Base-by-base conservation (phyloP, 768 basidiomycete genomes). In the Cystoderma amianthinum region DNA sequence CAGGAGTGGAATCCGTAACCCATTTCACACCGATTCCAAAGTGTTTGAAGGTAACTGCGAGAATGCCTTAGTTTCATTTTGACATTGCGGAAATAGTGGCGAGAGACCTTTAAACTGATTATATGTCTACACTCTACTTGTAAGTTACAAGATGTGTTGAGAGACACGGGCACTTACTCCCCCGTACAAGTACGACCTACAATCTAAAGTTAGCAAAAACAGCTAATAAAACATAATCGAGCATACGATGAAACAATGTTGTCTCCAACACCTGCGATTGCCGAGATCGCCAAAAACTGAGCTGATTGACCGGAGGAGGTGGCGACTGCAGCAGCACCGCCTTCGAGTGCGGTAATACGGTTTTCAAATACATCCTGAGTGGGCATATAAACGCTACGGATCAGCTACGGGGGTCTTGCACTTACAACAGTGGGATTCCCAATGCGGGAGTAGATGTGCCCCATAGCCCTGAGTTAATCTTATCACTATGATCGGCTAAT, bases 321-420 rank as follows among this genome's bases (percentile, higher is more conserved):
- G 2, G 86, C 86, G 2, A 90, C 71, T 4, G 87, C 87, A 1
- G 84, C 85, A 1, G 65, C 67, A 18, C 88, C 88, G 9, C 85
- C 83, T 57, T 91, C 88, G n/a, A 90, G 69, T 0, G 82, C 82
- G 3, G 84, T 80, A 19, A 89, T 80, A 5, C 87, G 78, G 42
- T 80, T 72, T 58, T 90, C 88, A 48, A 91, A 87, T 1, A 88
- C 82, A 42, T 80, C 81, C 83, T 85, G 48, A 9, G 34, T 25
- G 24, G 20, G 16, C 16, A 41, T 35, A 17, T n/a, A 7, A 21
- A 33, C 30, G 24, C 35, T 42, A 37, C 24, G 46, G 41, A 23
- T 11, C 23, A 39, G 13, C 33, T 18, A 19, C 28, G 13, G 15
- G 16, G 3, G 22, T 25, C 30, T 17, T 36, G 9, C 17, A 67